Conservation (phyloP, 2,329 filamentous ascomycete species). For the Pochonia chlamydosporia region DNA sequence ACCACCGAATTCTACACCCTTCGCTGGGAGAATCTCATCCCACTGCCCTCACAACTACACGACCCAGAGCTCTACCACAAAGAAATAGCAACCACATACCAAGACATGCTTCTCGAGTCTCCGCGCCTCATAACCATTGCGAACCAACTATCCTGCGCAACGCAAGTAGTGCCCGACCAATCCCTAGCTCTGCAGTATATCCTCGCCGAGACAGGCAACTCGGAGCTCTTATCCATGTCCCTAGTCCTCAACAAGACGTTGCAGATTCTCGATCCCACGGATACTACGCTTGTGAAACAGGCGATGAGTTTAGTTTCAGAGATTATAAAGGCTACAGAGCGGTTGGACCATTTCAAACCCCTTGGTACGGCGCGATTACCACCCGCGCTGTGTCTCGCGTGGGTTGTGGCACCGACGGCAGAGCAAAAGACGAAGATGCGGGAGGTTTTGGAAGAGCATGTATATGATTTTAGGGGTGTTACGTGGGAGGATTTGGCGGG, state of each 20-base stretch:
- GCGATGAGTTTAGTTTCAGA: neutral
- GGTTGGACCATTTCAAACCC: slow-evolving; percentile 1
- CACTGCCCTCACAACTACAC: neutral
- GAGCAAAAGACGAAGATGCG: neutral
- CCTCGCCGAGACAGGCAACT: slow-evolving; percentile 2
- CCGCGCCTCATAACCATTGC: neutral
- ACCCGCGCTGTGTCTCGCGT: slow-evolving; percentile 2
- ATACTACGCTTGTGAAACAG: neutral
- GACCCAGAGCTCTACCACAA: neutral
- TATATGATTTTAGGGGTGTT: slow-evolving; percentile 1
- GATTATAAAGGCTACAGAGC: neutral
- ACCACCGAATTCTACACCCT: neutral
- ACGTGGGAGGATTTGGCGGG: slow-evolving; percentile 2
- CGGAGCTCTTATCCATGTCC: slow-evolving; percentile 2
- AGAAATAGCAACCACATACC: neutral
- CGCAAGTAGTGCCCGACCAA: neutral
- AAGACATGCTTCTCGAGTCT: neutral
- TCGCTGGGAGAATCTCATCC: slow-evolving; percentile 2
- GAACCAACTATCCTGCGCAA: neutral
- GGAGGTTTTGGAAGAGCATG: neutral
- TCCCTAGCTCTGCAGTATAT: neutral
- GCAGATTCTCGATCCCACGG: neutral
- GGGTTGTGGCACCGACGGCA: neutral
- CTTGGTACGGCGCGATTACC: slow-evolving; percentile 4
- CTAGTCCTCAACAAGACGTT: slow-evolving; percentile 3